Base-by-base conservation (phyloP, 805 yeast species). In the Brettanomyces bruxellensis region DNA sequence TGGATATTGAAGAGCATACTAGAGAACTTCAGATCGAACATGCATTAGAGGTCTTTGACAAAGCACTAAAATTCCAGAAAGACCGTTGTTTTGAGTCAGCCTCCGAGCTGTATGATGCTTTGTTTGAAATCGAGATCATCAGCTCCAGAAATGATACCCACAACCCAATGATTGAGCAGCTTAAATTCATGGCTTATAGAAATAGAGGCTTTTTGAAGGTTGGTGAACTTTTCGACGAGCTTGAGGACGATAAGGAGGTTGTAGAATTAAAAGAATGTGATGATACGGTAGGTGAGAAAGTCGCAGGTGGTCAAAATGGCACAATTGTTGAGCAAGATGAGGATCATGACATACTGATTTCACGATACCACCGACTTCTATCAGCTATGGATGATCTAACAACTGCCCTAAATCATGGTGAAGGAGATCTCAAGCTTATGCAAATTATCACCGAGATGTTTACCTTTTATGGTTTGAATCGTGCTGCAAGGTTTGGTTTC, bases 11-110 rank as follows among this genome's bases (percentile, higher is more conserved):
- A 52, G 91, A 88, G 52, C 95, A 89, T 57, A 84, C 97, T 1
- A 70, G 96, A 42, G 99, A 93, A 60, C 69, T 91, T 24, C 97
- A 91, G 65, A 74, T 81, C 22, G 98, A 93, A 61, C 86, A 85
- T 57, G 93, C 95, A 3, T 83, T 84, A 60, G 79, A 78, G 53
- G 65, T 81, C 11, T 88, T 84, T 59, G 87, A 87, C 55, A 64
- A 65, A 22, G 96, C 96, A 0, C 67, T 93, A 40, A 61, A 65
- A 8, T 66, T 66, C 8, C 91, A 93, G 53, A 78, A 80, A 51
- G 61, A 66, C 1, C 64, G 66, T 3, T 57, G 75, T 3, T 73
- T 70, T 49, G 63, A 62, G 0, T 70, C 66, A 3, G 83, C 97
- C 0, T 71, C 72, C 38, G 53, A 54, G 0, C 62, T 69, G 14